A percentile compares a stretch with the other conserved stretches of the same genome.
Conservation (phyloP, 331 rosid genomes). For the Prunus yedoensis region DNA sequence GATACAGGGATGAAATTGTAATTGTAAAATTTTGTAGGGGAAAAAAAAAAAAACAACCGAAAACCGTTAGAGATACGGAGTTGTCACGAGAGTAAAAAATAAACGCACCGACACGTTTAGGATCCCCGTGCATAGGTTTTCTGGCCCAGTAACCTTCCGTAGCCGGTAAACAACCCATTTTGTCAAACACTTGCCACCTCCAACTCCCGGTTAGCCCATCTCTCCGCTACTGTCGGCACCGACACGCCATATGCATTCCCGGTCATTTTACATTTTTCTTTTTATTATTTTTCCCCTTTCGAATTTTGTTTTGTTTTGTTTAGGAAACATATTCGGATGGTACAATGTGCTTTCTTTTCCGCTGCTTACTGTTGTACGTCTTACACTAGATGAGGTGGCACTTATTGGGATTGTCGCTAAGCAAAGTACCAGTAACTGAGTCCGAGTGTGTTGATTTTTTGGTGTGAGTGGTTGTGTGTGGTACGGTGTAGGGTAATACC, state of each 20-base stretch:
- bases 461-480: slow-evolving; percentile 18
- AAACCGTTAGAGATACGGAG: slow-evolving; percentile 10
- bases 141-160: slow-evolving; percentile 28
- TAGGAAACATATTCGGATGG: not conserved
- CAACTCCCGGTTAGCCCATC: slow-evolving; percentile 37
- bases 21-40: not conserved
- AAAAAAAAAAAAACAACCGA: not conserved
- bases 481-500: slow-evolving; percentile 1
- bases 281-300: not conserved
- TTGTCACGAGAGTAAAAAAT: slow-evolving; percentile 32
- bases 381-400: not conserved
- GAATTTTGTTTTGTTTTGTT: no score
- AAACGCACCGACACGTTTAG: slow-evolving; percentile 50
- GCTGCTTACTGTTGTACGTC: not conserved
- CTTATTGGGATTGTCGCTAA: not conserved
- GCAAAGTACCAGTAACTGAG: not conserved
- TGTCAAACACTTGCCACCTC: not conserved
- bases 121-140: slow-evolving; percentile 19
- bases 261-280: slow-evolving; percentile 17
- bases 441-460: not conserved
- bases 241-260: slow-evolving; percentile 52
- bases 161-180: slow-evolving; percentile 32
- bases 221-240: slow-evolving; percentile 56
- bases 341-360: not conserved
- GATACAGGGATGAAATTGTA: no score